phyloP scores from a whole-genome alignment of 768 basidiomycete genomes.

The Sutorius australiensis region DNA sequence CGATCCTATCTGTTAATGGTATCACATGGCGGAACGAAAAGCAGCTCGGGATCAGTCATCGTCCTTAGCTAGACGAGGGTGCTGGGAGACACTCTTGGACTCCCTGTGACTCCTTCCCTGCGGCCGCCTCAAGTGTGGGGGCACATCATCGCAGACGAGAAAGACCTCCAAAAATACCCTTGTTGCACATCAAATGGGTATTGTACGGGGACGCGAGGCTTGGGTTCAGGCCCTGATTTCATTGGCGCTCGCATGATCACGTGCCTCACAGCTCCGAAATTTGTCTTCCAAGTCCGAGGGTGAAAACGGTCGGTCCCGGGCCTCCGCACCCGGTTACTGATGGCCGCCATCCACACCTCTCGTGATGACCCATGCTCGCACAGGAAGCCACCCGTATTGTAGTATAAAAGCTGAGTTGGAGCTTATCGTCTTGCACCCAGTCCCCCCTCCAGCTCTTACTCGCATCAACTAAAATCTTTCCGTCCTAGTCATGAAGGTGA shows the following conservation, averaged over 20 bases:
- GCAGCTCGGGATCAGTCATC: background rate
- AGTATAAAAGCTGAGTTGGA: conserved; percentile 19
- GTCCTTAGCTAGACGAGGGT: conserved; percentile 1
- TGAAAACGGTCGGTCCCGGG: background rate
- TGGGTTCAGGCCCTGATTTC: background rate
- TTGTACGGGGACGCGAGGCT: background rate
- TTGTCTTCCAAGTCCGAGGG: background rate
- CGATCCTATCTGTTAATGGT: conserved; percentile 1
- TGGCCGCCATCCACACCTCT: background rate
- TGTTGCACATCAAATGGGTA: background rate
- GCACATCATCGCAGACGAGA: background rate
- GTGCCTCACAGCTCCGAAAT: conserved; percentile 1
- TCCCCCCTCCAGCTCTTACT: conserved; percentile 7
- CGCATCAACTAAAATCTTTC: background rate
- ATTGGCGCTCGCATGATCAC: conserved; percentile 7
- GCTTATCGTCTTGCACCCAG: background rate
- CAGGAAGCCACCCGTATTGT: background rate
- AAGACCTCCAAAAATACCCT: conserved; percentile 9
- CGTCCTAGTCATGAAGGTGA: conserved; percentile 42
- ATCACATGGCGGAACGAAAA: background rate
- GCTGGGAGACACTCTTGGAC: background rate
- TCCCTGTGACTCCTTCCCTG: background rate
- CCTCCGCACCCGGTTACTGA: background rate
- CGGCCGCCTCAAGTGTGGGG: conserved; percentile 4
- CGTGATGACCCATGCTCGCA: background rate